These are phyloP conservation scores for Anisodus tanguticus DNA, from an alignment of 257 asterid species.

Conservation along the genomic window DNA sequence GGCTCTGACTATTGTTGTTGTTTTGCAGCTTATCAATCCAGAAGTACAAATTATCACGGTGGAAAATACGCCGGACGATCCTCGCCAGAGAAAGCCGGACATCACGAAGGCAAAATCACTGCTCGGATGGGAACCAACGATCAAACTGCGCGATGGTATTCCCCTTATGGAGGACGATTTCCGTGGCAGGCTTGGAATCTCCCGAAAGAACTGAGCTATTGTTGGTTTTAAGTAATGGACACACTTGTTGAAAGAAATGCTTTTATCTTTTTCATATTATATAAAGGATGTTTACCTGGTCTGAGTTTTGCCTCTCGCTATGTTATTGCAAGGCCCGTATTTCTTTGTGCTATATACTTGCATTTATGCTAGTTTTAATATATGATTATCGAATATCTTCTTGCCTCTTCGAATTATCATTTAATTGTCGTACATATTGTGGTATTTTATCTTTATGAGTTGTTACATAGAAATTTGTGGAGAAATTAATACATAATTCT, in stretches of 20 bases:
- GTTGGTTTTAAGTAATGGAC: not conserved
- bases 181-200: slow-evolving; percentile 73
- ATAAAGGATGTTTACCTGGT: not conserved
- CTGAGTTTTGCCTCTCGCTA: not conserved
- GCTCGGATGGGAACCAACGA: slow-evolving; percentile 88
- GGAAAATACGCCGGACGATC: slow-evolving; percentile 97
- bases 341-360: not conserved
- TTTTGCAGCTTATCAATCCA: slow-evolving; percentile 76
- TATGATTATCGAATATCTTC: not conserved
- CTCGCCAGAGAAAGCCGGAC: slow-evolving; percentile 94
- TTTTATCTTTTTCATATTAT: not conserved
- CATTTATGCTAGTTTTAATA: not conserved
- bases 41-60: slow-evolving; percentile 66
- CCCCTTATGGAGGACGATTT: slow-evolving; percentile 97
- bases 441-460: not conserved
- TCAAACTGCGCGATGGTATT: slow-evolving; percentile 81
- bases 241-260: not conserved
- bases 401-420: not conserved
- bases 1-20: not conserved
- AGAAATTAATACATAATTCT: not conserved
- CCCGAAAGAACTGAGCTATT: slow-evolving; percentile 45
- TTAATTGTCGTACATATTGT: not conserved
- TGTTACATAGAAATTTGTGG: not conserved
- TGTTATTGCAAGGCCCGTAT: not conserved
- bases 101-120: slow-evolving; percentile 77